Evolutionary conservation across 768 basidiomycete species (phyloP).

Genomic region (Megacollybia marginata): DNA sequence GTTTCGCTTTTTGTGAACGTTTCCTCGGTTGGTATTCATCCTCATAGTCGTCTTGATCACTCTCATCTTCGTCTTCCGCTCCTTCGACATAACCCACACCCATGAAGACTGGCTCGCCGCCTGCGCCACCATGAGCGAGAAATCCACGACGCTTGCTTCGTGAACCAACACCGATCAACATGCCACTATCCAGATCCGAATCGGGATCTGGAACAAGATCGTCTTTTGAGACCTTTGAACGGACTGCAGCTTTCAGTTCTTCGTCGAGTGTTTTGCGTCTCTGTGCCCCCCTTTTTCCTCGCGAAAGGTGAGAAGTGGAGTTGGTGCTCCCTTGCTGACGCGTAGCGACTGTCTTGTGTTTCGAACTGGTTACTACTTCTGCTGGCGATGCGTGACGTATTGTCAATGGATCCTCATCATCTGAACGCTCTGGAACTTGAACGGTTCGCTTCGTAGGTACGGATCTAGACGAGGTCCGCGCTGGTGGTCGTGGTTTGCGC

Average conservation of each 20-base stretch:
- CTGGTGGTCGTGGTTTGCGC: slow-evolving; percentile 50
- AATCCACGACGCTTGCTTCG: slow-evolving; percentile 52
- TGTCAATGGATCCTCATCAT: slow-evolving; percentile 29
- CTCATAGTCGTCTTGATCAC: not conserved
- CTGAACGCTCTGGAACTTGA: slow-evolving; percentile 15
- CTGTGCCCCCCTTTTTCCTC: not conserved
- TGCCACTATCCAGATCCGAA: slow-evolving; percentile 39
- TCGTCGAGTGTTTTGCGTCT: slow-evolving; percentile 59
- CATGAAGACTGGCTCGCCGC: slow-evolving; percentile 65
- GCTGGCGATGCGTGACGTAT: slow-evolving; percentile 18
- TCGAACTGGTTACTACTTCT: not conserved
- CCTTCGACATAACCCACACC: slow-evolving; percentile 60
- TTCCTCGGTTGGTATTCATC: not conserved
- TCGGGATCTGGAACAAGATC: slow-evolving; percentile 20
- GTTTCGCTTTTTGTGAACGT: slow-evolving; percentile 4
- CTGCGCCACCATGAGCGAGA: slow-evolving; percentile 68
- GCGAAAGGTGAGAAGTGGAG: too few species aligned
- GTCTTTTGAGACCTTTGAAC: slow-evolving; percentile 18
- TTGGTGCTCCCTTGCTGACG: not conserved
- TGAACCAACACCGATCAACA: slow-evolving; percentile 48
- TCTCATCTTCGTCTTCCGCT: slow-evolving; percentile 12
- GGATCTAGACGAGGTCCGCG: slow-evolving; percentile 29
- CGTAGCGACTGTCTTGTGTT: not conserved
- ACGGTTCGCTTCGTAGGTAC: slow-evolving; percentile 12
- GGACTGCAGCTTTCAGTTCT: slow-evolving; percentile 46